A percentile compares a stretch with the other conserved stretches of the same genome.
phyloP scores from a whole-genome alignment of 2,329 filamentous ascomycete species.

The Hymenoscyphus fraxineus region DNA sequence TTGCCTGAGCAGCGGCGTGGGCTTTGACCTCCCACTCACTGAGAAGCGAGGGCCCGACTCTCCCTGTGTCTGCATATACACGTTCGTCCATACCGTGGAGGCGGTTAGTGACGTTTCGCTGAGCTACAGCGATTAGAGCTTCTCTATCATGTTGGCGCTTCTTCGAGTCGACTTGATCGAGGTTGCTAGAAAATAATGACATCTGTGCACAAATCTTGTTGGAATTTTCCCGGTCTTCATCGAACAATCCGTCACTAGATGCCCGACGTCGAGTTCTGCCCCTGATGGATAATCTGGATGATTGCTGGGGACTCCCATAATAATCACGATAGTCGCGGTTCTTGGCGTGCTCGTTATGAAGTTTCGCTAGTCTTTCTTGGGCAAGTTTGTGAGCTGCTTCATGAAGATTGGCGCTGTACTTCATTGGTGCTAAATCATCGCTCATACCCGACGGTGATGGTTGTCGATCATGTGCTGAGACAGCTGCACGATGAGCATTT shows the following conservation, averaged over 20 bases:
- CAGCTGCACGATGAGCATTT: conserved; percentile 27
- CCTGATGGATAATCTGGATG: conserved; percentile 48
- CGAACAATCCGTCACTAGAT: conserved; percentile 58
- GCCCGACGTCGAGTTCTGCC: conserved; percentile 59
- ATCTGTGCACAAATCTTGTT: conserved; percentile 74
- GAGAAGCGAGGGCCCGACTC: conserved; percentile 62
- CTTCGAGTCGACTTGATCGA: conserved; percentile 66
- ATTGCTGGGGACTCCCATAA: conserved; percentile 58
- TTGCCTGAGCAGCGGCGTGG: conserved; percentile 62
- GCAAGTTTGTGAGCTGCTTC: conserved; percentile 85
- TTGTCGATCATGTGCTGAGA: conserved; percentile 32
- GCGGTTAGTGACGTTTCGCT: conserved; percentile 77
- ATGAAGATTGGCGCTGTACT: conserved; percentile 60
- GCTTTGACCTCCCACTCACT: conserved; percentile 79
- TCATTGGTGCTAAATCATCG: conserved; percentile 46
- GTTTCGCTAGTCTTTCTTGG: conserved; percentile 74
- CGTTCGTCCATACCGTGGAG: conserved; percentile 79
- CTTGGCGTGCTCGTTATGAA: conserved; percentile 66
- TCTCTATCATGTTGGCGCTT: conserved; percentile 75
- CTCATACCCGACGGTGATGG: conserved; percentile 34
- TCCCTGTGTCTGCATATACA: conserved; percentile 72
- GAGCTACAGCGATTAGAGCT: conserved; percentile 70
- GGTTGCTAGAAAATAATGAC: conserved; percentile 67
- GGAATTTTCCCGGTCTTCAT: conserved; percentile 57
- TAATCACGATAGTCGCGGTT: conserved; percentile 68